phyloP scores from a whole-genome alignment of 139 green algal species.

The Tetradesmus lagerheimii region DNA sequence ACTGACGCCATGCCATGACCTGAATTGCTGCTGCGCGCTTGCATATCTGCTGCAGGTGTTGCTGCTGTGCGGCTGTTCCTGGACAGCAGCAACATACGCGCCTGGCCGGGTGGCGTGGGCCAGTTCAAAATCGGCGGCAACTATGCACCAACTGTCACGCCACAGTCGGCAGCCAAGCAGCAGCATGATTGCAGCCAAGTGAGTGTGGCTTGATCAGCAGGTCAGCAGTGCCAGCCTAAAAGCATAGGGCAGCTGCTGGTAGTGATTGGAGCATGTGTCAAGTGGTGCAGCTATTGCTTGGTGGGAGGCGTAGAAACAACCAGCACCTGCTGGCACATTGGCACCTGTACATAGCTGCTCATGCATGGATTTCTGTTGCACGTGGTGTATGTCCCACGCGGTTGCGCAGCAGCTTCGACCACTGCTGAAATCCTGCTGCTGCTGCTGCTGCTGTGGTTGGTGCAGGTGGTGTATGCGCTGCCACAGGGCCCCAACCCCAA shows the following conservation, averaged over 20 bases:
- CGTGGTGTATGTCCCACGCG: no score
- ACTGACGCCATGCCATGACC: no score
- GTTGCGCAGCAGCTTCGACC: no score
- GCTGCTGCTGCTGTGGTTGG: background rate
- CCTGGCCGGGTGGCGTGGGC: slow-evolving; percentile 84
- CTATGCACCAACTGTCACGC: slow-evolving; percentile 83
- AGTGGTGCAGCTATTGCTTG: no score
- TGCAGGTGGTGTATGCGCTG: slow-evolving; percentile 62
- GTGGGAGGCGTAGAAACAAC: no score
- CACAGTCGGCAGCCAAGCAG: slow-evolving; percentile 55
- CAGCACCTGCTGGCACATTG: no score
- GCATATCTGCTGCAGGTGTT: slow-evolving; percentile 14
- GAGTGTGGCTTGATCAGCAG: background rate
- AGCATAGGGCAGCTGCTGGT: no score
- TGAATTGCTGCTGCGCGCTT: no score
- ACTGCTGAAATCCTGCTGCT: background rate
- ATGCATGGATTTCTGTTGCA: no score
- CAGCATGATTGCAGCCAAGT: slow-evolving; percentile 50
- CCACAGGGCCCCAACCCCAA: slow-evolving; percentile 40
- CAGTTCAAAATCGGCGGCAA: slow-evolving; percentile 82
- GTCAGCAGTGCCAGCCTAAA: background rate
- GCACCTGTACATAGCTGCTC: no score
- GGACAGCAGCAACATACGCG: slow-evolving; percentile 75
- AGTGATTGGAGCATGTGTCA: no score
- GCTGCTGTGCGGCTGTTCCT: slow-evolving; percentile 76